Conservation (phyloP, 306 rosid genomes). For the Pueraria montana region DNA sequence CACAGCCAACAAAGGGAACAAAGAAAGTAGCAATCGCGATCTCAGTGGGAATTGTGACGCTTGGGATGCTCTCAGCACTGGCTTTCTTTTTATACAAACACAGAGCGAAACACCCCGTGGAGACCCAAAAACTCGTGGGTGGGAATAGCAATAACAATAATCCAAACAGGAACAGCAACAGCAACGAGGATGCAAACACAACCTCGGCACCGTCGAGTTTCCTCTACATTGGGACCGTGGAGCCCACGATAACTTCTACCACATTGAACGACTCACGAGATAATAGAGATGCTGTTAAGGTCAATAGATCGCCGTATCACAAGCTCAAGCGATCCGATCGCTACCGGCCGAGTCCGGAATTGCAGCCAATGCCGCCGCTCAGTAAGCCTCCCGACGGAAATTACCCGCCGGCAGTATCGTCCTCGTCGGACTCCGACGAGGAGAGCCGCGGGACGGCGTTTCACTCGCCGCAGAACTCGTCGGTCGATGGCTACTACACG, state of each 20-base stretch:
- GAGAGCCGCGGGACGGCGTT: conserved; percentile 73
- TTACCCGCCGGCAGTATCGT: conserved; percentile 57
- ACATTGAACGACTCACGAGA: conserved; percentile 37
- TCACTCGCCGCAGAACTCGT: conserved; percentile 82
- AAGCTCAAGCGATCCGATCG: conserved; percentile 85
- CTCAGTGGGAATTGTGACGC: conserved; percentile 90
- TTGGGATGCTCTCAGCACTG: conserved; percentile 94
- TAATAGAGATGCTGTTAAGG: conserved; percentile 1
- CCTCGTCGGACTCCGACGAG: conserved; percentile 60
- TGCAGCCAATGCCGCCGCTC: conserved; percentile 93
- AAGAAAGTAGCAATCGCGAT: conserved; percentile 82
- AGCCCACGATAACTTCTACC: conserved; percentile 60
- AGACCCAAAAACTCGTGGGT: conserved; percentile 71
- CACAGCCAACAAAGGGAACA: conserved; percentile 76
- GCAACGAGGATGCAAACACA: conserved; percentile 40
- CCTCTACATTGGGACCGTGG: conserved; percentile 93
- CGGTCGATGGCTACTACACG: conserved; percentile 70
- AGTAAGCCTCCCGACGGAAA: conserved; percentile 55
- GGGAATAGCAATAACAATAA: not conserved
- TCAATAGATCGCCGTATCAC: conserved; percentile 74
- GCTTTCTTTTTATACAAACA: conserved; percentile 86
- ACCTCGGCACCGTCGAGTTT: conserved; percentile 72
- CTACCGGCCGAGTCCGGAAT: conserved; percentile 92
- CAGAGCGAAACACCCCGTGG: conserved; percentile 74
- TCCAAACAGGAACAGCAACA: conserved; percentile 43